Evolutionary conservation across 2,329 filamentous ascomycete species (phyloP), one percentile per base, ranked within the genome.

Genomic region (Cladosporium sp.): DNA sequence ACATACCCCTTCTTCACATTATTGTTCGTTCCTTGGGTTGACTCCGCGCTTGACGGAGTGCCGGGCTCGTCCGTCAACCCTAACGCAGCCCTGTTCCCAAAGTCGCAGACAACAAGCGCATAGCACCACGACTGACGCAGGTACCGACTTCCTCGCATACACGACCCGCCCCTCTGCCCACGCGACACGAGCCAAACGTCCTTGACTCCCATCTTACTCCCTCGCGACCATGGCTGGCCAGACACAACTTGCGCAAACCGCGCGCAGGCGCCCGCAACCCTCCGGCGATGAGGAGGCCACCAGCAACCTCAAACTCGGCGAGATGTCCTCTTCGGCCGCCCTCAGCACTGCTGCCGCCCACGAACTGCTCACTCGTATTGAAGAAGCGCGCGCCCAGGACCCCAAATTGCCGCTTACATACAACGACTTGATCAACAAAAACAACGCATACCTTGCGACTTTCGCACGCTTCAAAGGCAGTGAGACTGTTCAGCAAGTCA

Each of bases 401-500:
- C 85, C 91, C 62, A 84, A 86, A 64, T 86, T 88, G 66, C 88
- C 90, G 85, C 59, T 40, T 17, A 57, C 86, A 67, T 91, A 91
- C 67, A 73, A 70, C 65, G 73, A 73, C 50, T 58, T 66, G 57
- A 66, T 63, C 61, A 53, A 45, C 40, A 92, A 96, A 74, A 97
- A 93, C 24, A 83, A 91, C 64, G 90, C 92, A 70, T 97, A 99
- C 75, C 85, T 97, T 55, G 91, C 96, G 68, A 86, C 91, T 62
- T 99, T 99, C 75, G 89, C 92, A 17, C 89, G 94, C 35, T 97
- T 97, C 82, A 96, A 96, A 77, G 87, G 94, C 65, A 89, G 96
- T 70, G 90, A 96, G 76, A 90, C 91, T n/a, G 91, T 97, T 32
- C 91, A 96, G 75, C 85, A 90, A 59, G 79, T 97, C 66, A 82